Percentiles rank a stretch among this genome's conserved stretches.
These are phyloP conservation scores for Leccinum imitatum DNA, from an alignment of 768 basidiomycete species.

Conservation along the genomic window DNA sequence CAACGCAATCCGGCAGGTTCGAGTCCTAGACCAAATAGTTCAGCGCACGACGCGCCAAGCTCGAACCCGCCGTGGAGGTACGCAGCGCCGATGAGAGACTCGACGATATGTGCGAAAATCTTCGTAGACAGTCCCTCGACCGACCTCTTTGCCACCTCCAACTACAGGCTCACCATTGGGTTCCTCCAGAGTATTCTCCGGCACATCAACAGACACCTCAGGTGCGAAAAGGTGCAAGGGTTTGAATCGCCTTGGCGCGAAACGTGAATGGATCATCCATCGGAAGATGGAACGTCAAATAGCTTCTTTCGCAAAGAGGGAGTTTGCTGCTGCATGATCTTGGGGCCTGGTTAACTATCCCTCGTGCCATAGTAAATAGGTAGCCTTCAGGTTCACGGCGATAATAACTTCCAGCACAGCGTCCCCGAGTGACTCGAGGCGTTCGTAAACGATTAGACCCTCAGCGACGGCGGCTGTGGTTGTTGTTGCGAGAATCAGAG, in stretches of 20 bases:
- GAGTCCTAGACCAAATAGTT: conserved; percentile 60
- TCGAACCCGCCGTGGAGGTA: conserved; percentile 67
- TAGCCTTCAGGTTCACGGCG: conserved; percentile 57
- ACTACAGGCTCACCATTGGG: conserved; percentile 16
- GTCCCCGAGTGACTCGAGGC: no score
- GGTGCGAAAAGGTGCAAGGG: conserved; percentile 30
- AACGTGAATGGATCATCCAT: conserved; percentile 65
- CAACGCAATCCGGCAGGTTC: conserved; percentile 47
- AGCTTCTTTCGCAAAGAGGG: conserved; percentile 63
- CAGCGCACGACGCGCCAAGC: conserved; percentile 55
- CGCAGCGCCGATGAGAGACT: conserved; percentile 78
- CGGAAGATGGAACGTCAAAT: conserved; percentile 48
- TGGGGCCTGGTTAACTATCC: conserved; percentile 63
- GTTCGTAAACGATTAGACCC: conserved; percentile 63
- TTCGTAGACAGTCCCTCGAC: conserved; percentile 65
- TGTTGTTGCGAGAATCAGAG: conserved; percentile 50
- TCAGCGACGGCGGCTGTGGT: conserved; percentile 61
- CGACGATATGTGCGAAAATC: conserved; percentile 80
- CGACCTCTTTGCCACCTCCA: conserved; percentile 18
- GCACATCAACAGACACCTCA: neutral
- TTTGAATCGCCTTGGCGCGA: conserved; percentile 40
- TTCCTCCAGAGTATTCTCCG: conserved; percentile 29
- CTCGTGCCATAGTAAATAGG: conserved; percentile 77
- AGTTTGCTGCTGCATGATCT: conserved; percentile 73
- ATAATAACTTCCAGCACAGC: conserved; percentile 67